These are phyloP conservation scores for Colletotrichum lentis DNA, from an alignment of 2,329 filamentous ascomycete genomes.

Conservation along the genomic window DNA sequence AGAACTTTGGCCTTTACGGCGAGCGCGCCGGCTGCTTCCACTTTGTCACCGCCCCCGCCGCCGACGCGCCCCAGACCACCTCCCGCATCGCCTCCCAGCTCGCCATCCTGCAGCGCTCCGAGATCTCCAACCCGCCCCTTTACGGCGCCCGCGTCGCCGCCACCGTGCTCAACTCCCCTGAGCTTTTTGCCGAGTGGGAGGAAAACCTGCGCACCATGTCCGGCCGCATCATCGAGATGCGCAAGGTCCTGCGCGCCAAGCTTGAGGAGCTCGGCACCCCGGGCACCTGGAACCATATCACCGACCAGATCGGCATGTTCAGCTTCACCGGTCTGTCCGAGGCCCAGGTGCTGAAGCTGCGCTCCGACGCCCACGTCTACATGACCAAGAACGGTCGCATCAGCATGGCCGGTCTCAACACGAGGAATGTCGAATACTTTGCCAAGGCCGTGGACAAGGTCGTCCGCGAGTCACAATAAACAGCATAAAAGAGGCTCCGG, in stretches of 20 bases:
- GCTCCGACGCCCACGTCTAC: conserved; percentile 78
- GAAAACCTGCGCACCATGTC: conserved; percentile 92
- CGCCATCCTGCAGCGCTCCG: conserved; percentile 91
- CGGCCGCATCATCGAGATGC: conserved; percentile 93
- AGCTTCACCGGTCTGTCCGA: conserved; percentile 86
- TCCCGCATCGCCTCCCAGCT: conserved; percentile 83
- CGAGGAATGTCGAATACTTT: conserved; percentile 90
- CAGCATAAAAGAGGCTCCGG: background rate
- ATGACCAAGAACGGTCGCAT: conserved; percentile 99
- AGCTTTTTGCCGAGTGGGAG: conserved; percentile 90
- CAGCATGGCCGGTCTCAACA: conserved; percentile 97
- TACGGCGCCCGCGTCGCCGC: conserved; percentile 92
- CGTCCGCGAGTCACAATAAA: conserved; percentile 62
- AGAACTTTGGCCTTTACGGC: conserved; percentile 97
- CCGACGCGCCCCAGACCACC: conserved; percentile 70
- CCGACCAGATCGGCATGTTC: conserved; percentile 99
- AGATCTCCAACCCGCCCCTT: conserved; percentile 96
- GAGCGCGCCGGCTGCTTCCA: conserved; percentile 97
- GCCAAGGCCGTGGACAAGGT: conserved; percentile 88
- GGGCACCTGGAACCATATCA: conserved; percentile 95
- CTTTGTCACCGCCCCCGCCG: conserved; percentile 77
- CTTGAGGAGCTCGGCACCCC: conserved; percentile 87
- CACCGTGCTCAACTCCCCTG: conserved; percentile 81
- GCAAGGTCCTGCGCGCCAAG: conserved; percentile 76
- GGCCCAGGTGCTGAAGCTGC: conserved; percentile 75